These are phyloP conservation scores for Sarocladium oryzae DNA, from an alignment of 2,329 filamentous ascomycete genomes.

Conservation along the genomic window DNA sequence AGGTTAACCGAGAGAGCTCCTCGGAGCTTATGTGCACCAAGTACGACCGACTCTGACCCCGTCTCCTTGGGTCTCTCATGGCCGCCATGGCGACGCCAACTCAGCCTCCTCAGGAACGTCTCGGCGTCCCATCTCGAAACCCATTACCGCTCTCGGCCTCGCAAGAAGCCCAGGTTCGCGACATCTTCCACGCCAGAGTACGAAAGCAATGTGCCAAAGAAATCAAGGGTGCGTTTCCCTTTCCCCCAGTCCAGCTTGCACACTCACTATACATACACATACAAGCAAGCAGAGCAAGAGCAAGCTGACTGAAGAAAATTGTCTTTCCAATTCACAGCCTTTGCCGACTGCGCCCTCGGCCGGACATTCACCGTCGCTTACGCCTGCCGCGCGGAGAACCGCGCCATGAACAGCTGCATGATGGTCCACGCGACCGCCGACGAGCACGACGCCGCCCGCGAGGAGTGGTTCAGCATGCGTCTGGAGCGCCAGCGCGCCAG, in stretches of 20 bases:
- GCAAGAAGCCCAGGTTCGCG: conserved; percentile 76
- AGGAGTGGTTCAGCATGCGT: conserved; percentile 84
- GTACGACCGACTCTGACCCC: neutral
- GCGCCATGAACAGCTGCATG: conserved; percentile 94
- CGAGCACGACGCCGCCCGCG: conserved; percentile 80
- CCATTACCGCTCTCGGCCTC: conserved; percentile 76
- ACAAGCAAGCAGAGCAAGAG: no score
- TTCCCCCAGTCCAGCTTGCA: neutral
- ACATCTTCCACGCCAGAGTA: conserved; percentile 75
- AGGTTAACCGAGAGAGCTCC: conserved; percentile 2
- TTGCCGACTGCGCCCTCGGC: conserved; percentile 81
- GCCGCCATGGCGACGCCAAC: conserved; percentile 28
- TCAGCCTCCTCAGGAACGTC: conserved; percentile 26
- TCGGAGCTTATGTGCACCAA: conserved; percentile 14
- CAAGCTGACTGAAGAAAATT: neutral
- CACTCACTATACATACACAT: no score
- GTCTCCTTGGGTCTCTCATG: conserved; percentile 16
- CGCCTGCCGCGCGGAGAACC: conserved; percentile 71
- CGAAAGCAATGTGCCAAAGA: conserved; percentile 68
- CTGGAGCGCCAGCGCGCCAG: conserved; percentile 63
- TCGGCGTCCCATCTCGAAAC: conserved; percentile 58
- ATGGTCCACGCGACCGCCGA: conserved; percentile 73
- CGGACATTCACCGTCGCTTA: conserved; percentile 86
- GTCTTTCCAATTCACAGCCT: conserved; percentile 49
- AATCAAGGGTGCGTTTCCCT: conserved; percentile 56